A percentile compares a stretch with the other conserved stretches of the same genome.
Evolutionary conservation across 2,329 filamentous ascomycete genomes (phyloP).

Genomic region (Aspergillus luchuensis): DNA sequence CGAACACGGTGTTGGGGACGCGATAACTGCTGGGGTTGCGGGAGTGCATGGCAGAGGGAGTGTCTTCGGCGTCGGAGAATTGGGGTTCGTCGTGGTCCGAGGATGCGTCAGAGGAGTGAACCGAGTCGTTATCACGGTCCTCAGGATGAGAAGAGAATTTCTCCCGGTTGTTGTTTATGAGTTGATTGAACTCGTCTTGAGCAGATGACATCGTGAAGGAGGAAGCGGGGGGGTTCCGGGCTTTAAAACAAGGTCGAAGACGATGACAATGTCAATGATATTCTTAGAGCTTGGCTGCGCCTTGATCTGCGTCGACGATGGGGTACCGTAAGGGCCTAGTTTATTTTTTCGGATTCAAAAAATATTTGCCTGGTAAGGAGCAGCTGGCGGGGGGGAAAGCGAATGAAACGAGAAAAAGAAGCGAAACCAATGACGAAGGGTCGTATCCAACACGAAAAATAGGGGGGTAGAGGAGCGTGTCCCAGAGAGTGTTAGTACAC

Average conservation of each 20-base stretch:
- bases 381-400: neutral
- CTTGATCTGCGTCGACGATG: slow-evolving; percentile 16
- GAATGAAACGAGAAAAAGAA: neutral
- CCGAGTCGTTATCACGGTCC: slow-evolving; percentile 39
- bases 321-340: neutral
- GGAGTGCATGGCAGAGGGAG: slow-evolving; percentile 39
- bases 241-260: slow-evolving; percentile 10
- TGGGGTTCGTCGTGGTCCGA: slow-evolving; percentile 29
- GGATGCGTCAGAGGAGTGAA: slow-evolving; percentile 26
- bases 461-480: neutral
- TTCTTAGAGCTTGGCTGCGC: slow-evolving; percentile 14
- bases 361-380: neutral
- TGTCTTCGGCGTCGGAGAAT: slow-evolving; percentile 39
- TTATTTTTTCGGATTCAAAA: slow-evolving; percentile 1
- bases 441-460: slow-evolving; percentile 5
- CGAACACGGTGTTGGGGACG: slow-evolving; percentile 48
- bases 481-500: slow-evolving; percentile 4
- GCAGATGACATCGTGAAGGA: slow-evolving; percentile 44
- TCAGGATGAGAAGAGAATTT: slow-evolving; percentile 45
- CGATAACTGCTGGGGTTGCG: slow-evolving; percentile 44
- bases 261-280: slow-evolving; percentile 12
- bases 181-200: slow-evolving; percentile 51
- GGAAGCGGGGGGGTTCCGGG: slow-evolving; percentile 20
- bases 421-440: neutral
- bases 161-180: slow-evolving; percentile 42